phyloP scores from a whole-genome alignment of 1,284 basidiomycete species.

The Cryptococcus maquisensis region DNA sequence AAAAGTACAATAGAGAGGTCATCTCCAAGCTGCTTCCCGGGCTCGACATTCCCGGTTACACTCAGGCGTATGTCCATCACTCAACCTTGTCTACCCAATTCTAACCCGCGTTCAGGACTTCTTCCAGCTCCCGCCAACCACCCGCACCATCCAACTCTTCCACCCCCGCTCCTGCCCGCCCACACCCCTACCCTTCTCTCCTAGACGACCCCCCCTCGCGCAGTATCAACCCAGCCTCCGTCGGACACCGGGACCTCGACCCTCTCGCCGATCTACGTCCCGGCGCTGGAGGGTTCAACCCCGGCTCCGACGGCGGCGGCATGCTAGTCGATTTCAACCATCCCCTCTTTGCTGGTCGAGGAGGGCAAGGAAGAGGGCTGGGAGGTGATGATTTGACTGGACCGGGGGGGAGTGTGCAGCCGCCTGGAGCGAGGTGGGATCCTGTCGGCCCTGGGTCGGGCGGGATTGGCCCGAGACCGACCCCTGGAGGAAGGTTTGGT shows the following conservation, averaged over 20 bases:
- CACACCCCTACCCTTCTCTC: constrained; percentile 19
- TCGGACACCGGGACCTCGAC: constrained; percentile 54
- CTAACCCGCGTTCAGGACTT: background rate
- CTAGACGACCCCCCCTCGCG: background rate
- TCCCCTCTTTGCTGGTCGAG: constrained; percentile 50
- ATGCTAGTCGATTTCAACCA: constrained; percentile 55
- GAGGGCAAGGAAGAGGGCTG: constrained; percentile 2
- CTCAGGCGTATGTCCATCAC: constrained; percentile 31
- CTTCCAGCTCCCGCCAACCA: background rate
- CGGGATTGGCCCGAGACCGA: background rate
- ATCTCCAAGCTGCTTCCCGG: constrained; percentile 50
- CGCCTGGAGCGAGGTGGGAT: constrained; percentile 55
- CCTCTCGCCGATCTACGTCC: constrained; percentile 48
- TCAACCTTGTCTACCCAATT: background rate
- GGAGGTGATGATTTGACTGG: constrained; percentile 22
- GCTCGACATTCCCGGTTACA: constrained; percentile 44
- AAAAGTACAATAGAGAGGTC: constrained; percentile 46
- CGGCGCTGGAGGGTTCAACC: constrained; percentile 22
- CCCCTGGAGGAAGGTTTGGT: constrained; percentile 14
- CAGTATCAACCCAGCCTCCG: constrained; percentile 33
- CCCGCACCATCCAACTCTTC: constrained; percentile 13
- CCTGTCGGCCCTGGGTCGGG: constrained; percentile 50
- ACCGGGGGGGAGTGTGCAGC: constrained; percentile 42
- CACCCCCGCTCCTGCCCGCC: constrained; percentile 13
- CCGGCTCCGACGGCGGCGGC: constrained; percentile 47